A percentile compares a stretch with the other conserved stretches of the same genome.
Conservation (phyloP, 2,329 filamentous ascomycete genomes). For the Dactylellina sp. region DNA sequence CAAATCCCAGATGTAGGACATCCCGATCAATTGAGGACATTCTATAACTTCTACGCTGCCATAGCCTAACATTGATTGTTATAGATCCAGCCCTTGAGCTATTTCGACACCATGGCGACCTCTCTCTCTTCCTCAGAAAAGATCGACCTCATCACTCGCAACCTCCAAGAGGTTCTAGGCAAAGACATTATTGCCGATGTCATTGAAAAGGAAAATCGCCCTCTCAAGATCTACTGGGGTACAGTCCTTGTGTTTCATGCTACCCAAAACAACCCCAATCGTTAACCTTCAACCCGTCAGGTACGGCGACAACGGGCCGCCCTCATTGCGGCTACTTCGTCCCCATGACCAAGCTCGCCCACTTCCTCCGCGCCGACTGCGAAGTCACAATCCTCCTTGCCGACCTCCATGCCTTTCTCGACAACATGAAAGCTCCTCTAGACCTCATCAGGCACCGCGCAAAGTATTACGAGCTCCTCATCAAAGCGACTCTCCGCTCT, state of each 20-base stretch:
- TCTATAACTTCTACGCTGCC: not conserved
- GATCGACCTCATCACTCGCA: constrained; percentile 80
- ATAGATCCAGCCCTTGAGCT: not conserved
- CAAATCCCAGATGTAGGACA: not conserved
- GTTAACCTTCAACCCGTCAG: constrained; percentile 62
- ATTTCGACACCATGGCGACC: constrained; percentile 63
- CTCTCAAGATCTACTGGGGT: constrained; percentile 87
- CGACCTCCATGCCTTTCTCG: constrained; percentile 77
- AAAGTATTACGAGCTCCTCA: constrained; percentile 83
- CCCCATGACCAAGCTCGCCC: constrained; percentile 87
- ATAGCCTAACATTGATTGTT: not conserved
- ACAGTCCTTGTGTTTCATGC: constrained; percentile 23
- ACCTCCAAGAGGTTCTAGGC: constrained; percentile 84
- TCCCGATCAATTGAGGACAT: not conserved
- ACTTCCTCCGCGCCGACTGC: constrained; percentile 86
- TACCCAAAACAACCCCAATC: constrained; percentile 1
- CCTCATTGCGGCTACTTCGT: constrained; percentile 93
- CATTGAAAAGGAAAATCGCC: constrained; percentile 76
- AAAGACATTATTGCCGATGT: constrained; percentile 82
- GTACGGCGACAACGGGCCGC: constrained; percentile 84
- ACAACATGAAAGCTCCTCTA: constrained; percentile 86
- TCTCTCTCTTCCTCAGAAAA: constrained; percentile 68
- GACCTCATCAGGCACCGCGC: constrained; percentile 85
- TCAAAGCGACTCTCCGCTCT: constrained; percentile 79
- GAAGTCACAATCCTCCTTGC: constrained; percentile 81